phyloP scores from a whole-genome alignment of 306 rosid genomes.

The Pyrus betulifolia region DNA sequence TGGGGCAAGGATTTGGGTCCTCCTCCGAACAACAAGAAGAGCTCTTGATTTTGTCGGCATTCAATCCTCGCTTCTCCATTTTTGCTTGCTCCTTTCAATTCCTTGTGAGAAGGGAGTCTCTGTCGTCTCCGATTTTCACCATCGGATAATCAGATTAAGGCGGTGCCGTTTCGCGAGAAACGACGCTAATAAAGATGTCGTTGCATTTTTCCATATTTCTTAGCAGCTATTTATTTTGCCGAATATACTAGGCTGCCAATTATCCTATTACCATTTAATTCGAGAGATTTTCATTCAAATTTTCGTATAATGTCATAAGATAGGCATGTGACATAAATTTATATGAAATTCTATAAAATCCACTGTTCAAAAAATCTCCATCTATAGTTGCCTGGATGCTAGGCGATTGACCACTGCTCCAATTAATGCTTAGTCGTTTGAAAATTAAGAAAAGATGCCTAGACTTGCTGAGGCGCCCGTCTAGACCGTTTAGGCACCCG shows the following conservation, averaged over 20 bases:
- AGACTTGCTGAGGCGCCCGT: accelerated
- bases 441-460: too few species aligned
- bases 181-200: not conserved
- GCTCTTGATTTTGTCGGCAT: not conserved
- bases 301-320: too few species aligned
- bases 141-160: too few species aligned
- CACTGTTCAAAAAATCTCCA: too few species aligned
- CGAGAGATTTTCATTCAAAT: too few species aligned
- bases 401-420: accelerated
- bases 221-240: too few species aligned
- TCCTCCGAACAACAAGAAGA: slow-evolving; percentile 4
- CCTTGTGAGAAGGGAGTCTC: not conserved
- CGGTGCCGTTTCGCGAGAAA: not conserved
- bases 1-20: slow-evolving; percentile 54
- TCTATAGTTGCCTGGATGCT: too few species aligned
- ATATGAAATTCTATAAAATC: too few species aligned
- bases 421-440: accelerated
- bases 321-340: too few species aligned
- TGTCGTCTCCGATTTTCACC: not conserved
- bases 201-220: not conserved
- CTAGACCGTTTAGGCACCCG: too few species aligned
- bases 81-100: not conserved
- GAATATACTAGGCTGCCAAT: too few species aligned
- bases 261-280: not conserved
- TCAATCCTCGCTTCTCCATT: slow-evolving; percentile 2